Evolutionary conservation across 305 asterid genomes (phyloP).

Genomic region (Ilex paraguariensis): DNA sequence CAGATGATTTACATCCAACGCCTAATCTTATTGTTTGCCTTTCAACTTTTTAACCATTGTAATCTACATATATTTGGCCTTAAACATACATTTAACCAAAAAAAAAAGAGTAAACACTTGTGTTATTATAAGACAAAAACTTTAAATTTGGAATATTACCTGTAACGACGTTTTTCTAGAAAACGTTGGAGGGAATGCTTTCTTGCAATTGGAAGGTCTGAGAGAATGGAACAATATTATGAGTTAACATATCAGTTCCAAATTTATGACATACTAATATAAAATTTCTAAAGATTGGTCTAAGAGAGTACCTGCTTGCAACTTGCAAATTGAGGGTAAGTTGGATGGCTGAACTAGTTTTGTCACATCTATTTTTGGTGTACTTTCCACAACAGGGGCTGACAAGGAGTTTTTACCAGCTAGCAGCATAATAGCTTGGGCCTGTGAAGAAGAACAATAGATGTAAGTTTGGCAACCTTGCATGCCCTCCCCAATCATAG

Average conservation of each 20-base stretch:
- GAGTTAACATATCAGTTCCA: too few relatives aligned
- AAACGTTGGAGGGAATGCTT: neutral
- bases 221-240: neutral
- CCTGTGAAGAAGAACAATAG: neutral
- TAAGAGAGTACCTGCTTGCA: neutral
- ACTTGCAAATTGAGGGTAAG: neutral
- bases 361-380: neutral
- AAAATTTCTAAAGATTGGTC: too few relatives aligned
- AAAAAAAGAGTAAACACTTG: neutral
- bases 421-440: neutral
- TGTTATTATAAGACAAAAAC: neutral
- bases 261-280: too few relatives aligned
- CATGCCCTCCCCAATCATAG: too few relatives aligned
- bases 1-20: neutral
- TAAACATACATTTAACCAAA: too few relatives aligned
- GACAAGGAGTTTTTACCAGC: neutral
- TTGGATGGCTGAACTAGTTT: neutral
- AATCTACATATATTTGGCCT: too few relatives aligned
- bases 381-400: neutral
- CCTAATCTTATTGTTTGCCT: neutral
- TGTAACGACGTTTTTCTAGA: neutral
- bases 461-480: too few relatives aligned
- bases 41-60: too few relatives aligned
- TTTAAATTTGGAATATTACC: neutral
- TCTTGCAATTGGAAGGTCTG: neutral